Evolutionary conservation across 306 rosid genomes (phyloP), one percentile per base, ranked within the genome.

Genomic region (Rosa lucieae): DNA sequence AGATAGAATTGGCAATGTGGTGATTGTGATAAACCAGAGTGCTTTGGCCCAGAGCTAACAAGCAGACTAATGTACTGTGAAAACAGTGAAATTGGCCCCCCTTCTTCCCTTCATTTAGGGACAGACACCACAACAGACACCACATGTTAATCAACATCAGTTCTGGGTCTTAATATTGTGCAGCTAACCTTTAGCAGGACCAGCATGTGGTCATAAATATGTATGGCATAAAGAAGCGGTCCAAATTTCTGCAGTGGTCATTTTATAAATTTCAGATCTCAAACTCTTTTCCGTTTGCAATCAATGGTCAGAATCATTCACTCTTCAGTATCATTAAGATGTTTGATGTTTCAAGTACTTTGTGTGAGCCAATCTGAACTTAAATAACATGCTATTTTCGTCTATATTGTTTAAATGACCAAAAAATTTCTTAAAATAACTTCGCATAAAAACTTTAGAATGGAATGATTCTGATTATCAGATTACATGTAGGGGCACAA

Each of bases 61-160:
- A 70, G 20, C 11, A 8, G 15, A n/a, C 13, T 39, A 37, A 15
- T 26, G 62, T 9, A 68, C 13, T 2, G 8, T 37, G 61, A 6
- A 53, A 73, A 68, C 13, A 1, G 8, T 37, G 61, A 6, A 53
- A 73, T 32, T 72, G 63, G 47, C 76, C 67, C 37, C 55, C 69
- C 40, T 59, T 43, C 62, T 8, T 8, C 10, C 20, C 56, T 49
- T 59, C 55, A 6, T 59, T 5, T 26, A 4, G 4, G 15, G 58
- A 59, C 55, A 58, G 15, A 58, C 26, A 61, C 56, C 58, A 44
- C 78, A 59, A 59, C 55, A 58, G 15, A 58, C 26, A 61, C 56
- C 58, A 44, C 78, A 59, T 17, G 58, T 8, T 59, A 8, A 59
- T 75, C 15, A 74, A 56, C 43, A 14, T 40, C 23, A 12, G 74